Evolutionary conservation across 805 yeast species (phyloP).

Genomic region (Wickerhamomyces bisporus): DNA sequence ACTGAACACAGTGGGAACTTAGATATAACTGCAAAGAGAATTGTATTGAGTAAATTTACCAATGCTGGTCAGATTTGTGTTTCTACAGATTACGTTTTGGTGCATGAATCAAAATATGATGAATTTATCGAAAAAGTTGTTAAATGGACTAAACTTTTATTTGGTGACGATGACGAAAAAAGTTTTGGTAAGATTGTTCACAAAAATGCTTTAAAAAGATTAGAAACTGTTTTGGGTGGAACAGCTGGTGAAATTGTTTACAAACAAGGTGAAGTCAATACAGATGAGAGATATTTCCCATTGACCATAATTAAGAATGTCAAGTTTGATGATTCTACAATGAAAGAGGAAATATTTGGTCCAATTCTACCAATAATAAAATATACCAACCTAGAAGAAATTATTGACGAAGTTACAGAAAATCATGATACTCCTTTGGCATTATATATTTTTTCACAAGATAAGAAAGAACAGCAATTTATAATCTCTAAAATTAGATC

Average conservation of each 20-base stretch:
- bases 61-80: constrained; percentile 92
- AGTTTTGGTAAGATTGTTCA: constrained; percentile 55
- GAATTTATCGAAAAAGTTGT: constrained; percentile 41
- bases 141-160: constrained; percentile 41
- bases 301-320: constrained; percentile 74
- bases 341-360: constrained; percentile 78
- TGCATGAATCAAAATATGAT: constrained; percentile 53
- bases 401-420: constrained; percentile 37
- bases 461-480: constrained; percentile 40
- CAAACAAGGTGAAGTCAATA: constrained; percentile 31
- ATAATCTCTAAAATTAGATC: constrained; percentile 56
- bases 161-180: constrained; percentile 31
- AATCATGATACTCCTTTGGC: constrained; percentile 78
- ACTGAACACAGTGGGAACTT: constrained; percentile 45
- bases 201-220: constrained; percentile 44
- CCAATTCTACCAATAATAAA: constrained; percentile 76
- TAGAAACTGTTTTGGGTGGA: constrained; percentile 35
- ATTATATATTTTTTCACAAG: constrained; percentile 57
- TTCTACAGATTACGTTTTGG: constrained; percentile 77
- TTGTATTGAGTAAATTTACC: constrained; percentile 71
- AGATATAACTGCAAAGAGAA: constrained; percentile 48
- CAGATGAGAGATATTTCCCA: constrained; percentile 44
- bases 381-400: constrained; percentile 40
- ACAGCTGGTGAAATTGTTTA: constrained; percentile 42
- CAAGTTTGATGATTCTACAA: constrained; percentile 58